Base-by-base conservation (phyloP, 768 basidiomycete species). In the Xanthoconium stramineum region DNA sequence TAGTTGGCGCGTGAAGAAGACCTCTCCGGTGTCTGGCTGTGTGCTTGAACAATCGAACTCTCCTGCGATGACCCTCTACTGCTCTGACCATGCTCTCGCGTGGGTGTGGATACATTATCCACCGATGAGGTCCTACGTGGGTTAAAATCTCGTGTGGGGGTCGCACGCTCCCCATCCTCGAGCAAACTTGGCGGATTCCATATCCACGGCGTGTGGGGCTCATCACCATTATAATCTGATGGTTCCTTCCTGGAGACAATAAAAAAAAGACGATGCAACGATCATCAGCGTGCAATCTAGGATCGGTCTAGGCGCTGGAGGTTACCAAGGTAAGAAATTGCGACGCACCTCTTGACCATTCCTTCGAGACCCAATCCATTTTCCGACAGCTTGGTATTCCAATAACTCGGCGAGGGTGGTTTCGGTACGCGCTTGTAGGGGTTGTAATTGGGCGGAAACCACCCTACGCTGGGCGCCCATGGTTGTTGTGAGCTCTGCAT, bases 401-500 rank as follows among this genome's bases (percentile, higher is more conserved):
- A 81, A 68, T 91, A 91, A 55, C 82, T 83, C 2, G 81, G 80
- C 60, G 84, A 85, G 6, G 85, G 82, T 0, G 79, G 78, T 42
- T 78, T 82, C n/a, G 82, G 78, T 12, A 75, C 63, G 19, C 84
- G 82, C 65, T 88, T 89, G 75, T 82, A 83, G 0, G 88, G 88
- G 54, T 88, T 85, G 59, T 69, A 76, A 40, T 69, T 66, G 53
- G 67, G 58, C 15, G 66, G 68, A 28, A 67, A 62, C 65, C 67
- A 72, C 2, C 71, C 69, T 24, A 63, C 59, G 8, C 64, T 69
- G 24, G 70, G 71, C 43, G 72, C 73, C 72, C 73, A 73, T 14
- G 68, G 68, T 3, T 61, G 63, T 14, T 68, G 64, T 50, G 24
- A 52, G 45, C 46, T 68, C 65, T 60, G 69, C 59, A 61, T 60